Percentiles rank a stretch among this genome's conserved stretches.
phyloP scores from a whole-genome alignment of 306 rosid genomes.

The Benincasa hispida region DNA sequence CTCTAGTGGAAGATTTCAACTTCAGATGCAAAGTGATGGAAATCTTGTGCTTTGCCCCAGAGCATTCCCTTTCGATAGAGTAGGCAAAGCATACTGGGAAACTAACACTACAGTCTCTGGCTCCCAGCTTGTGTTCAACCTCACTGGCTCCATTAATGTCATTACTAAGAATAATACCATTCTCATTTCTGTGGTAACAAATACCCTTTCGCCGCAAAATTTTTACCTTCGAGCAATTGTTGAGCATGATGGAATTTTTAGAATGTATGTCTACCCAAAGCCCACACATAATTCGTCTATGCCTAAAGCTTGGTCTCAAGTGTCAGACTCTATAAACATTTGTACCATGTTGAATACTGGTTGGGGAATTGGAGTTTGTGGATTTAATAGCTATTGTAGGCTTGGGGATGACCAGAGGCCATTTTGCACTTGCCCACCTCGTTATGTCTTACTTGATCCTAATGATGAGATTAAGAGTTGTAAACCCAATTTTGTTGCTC shows the following conservation, averaged over 20 bases:
- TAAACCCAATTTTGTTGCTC: constrained; percentile 10
- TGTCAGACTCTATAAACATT: background rate
- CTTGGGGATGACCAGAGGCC: background rate
- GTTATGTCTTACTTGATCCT: constrained; percentile 19
- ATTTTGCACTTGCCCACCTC: constrained; percentile 17
- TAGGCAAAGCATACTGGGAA: background rate
- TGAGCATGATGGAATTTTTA: constrained; percentile 28
- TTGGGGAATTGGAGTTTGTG: constrained; percentile 9
- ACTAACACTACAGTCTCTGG: background rate
- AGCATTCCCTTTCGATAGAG: constrained; percentile 17
- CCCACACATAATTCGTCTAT: background rate
- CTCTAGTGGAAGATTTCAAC: constrained; percentile 37
- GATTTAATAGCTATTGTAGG: constrained; percentile 25
- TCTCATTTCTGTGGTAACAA: background rate
- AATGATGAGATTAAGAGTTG: constrained; percentile 25
- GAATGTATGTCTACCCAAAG: background rate
- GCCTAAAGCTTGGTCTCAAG: background rate
- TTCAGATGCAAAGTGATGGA: constrained; percentile 9
- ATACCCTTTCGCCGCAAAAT: background rate
- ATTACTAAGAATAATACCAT: background rate
- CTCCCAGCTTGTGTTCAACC: constrained; percentile 15
- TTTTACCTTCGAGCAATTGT: constrained; percentile 40
- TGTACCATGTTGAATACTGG: background rate
- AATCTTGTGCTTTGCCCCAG: constrained; percentile 15
- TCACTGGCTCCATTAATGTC: constrained; percentile 22